Base-by-base conservation (phyloP, 2,329 filamentous ascomycete species). In the Rhynchosporium agropyri region DNA sequence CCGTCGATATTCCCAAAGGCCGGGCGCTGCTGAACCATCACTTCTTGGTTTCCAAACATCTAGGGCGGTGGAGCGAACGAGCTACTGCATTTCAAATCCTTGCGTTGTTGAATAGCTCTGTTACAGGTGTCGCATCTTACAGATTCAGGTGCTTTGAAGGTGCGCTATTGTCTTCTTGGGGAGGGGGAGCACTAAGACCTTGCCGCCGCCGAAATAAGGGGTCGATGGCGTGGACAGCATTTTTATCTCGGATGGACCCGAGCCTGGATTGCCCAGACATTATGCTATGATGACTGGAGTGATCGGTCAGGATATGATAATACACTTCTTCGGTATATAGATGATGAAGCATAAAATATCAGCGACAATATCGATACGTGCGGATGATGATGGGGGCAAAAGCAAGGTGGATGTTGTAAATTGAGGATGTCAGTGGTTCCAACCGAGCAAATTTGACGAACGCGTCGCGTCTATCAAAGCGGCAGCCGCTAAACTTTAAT, bases 371-470 rank as follows among this genome's bases (percentile, higher is more conserved):
- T 15, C 42, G 43, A 28, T 20, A 28, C 29, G 20, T 31, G 6
- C 13, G 20, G 20, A 42, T 9, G 28, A 54, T 7, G 6, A 38
- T 13, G n/a, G 20, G 20, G 1, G 20, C 20, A 20, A 20, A 20
- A 20, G 20, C 20, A 1, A 20, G 1, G 33, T 36, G 9, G 33
- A 36, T 36, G 9, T 36, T 6, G 33, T 10, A 6, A 36, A 36
- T 36, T 57, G 54, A 57, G 29, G 54, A 28, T 45, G 54, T 57
- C 12, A 7, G 31, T 57, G 28, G 54, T 57, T 57, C 45, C 54
- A 57, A 57, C 26, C 54, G 54, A 57, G 40, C 42, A 57, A 57
- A 46, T 45, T 56, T 57, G 54, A 57, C 45, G 45, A 26, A 7
- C n/a, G 45, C 54, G 54, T 40, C 54, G 45, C 54, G 40, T 45